Evolutionary conservation across 805 yeast genomes (phyloP), one percentile per base, ranked within the genome.

Genomic region (Candida xiaguanensis): DNA sequence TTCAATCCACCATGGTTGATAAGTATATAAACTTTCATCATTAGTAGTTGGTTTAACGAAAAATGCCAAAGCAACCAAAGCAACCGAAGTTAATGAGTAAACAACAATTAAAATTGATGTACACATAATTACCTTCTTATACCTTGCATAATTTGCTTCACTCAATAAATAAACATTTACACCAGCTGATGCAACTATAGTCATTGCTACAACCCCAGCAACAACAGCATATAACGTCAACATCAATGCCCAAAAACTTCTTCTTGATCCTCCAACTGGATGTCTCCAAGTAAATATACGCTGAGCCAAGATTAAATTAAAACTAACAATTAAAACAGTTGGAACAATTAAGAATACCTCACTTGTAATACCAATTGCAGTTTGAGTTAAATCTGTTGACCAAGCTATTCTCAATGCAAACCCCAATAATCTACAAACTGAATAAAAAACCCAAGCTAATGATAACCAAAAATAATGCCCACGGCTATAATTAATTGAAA

Each of bases 1-100:
- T 55, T 80, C 79, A 51, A 85, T 79, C 93, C 93, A 85, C 74
- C 82, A 80, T 26, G 95, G 87, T 54, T 79, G 85, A 55, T 77
- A 83, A 46, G 79, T 78, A 49, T 75, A 70, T 27, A 80, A 66
- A 30, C 62, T 55, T 44, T 69, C 71, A 43, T 77, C 78, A 27
- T 59, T 63, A 24, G 62, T 43, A 5, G 85, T 75, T 15, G 87
- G 79, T 44, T 74, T 74, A 49, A 80, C 61, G 30, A 72, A 42
- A 51, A 64, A 84, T 1, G 89, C 78, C 33, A 73, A 54, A 0
- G 54, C 52, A 17, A 81, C 62, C 50, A 84, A 65, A 6, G 54
- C 33, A 33, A 77, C 53, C 1, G 88, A 77, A 2, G 78, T 54
- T 30, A 74, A 56, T 2, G 85, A 74, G 55, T 82, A 84, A 24